These are phyloP conservation scores for Xylariaceae sp. DNA, from an alignment of 2,329 filamentous ascomycete genomes.

Conservation along the genomic window DNA sequence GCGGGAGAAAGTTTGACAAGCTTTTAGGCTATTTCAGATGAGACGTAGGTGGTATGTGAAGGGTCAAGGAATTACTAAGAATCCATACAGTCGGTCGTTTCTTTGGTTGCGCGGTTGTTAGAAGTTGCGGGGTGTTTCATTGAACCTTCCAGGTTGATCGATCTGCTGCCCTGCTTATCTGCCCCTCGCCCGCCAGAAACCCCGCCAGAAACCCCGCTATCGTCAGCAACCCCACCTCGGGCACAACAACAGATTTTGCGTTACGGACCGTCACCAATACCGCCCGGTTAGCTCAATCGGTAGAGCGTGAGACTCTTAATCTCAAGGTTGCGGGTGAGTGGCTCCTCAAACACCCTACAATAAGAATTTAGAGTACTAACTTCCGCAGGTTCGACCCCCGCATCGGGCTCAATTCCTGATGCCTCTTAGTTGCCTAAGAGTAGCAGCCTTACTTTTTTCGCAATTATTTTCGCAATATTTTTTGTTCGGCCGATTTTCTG, in stretches of 20 bases:
- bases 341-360: background rate
- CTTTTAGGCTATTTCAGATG: background rate
- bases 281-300: slow-evolving; percentile 61
- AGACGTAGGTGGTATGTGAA: background rate
- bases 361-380: background rate
- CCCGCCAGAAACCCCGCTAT: background rate
- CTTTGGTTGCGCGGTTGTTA: background rate
- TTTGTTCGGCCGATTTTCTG: background rate
- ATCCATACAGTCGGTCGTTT: background rate
- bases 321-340: slow-evolving; percentile 32
- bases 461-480: background rate
- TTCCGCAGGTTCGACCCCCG: slow-evolving; percentile 38
- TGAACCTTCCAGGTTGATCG: background rate
- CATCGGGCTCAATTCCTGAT: slow-evolving; percentile 41
- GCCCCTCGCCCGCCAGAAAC: background rate
- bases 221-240: background rate
- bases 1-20: background rate
- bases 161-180: no score
- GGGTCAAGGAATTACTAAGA: background rate
- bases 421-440: slow-evolving; percentile 15
- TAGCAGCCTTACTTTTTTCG: background rate
- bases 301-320: slow-evolving; percentile 68
- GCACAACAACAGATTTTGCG: background rate
- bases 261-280: background rate
- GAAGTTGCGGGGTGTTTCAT: background rate